Conservation (phyloP, 371 early-diverging fungal genomes). For the Fennellomyces sp. region DNA sequence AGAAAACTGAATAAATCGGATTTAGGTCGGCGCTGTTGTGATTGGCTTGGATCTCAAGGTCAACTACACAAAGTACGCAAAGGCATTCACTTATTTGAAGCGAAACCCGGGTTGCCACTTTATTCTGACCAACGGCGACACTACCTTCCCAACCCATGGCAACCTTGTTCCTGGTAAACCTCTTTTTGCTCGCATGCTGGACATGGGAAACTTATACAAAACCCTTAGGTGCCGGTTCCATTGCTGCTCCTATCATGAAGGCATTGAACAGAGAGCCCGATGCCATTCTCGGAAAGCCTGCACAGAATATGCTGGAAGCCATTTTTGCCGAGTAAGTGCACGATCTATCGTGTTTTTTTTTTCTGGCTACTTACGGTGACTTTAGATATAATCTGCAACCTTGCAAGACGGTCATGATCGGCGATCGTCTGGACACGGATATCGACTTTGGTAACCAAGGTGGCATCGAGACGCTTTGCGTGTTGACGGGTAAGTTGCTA, state of each 20-base stretch:
- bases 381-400: conserved; percentile 76
- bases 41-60: conserved; percentile 87
- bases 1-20: neutral
- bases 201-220: neutral
- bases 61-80: conserved; percentile 89
- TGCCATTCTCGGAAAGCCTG: conserved; percentile 92
- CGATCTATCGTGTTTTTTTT: neutral
- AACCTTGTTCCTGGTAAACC: conserved; percentile 76
- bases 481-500: conserved; percentile 79
- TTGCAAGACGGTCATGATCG: conserved; percentile 91
- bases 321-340: conserved; percentile 69
- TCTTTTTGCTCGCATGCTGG: too few species aligned
- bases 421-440: conserved; percentile 96
- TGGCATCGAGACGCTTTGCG: conserved; percentile 87
- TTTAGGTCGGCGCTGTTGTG: conserved; percentile 83
- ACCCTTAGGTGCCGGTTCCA: conserved; percentile 78
- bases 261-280: conserved; percentile 77
- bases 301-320: conserved; percentile 88
- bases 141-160: conserved; percentile 85
- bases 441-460: conserved; percentile 92
- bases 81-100: conserved; percentile 84
- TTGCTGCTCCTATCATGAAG: conserved; percentile 74
- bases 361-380: neutral
- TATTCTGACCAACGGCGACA: conserved; percentile 93
- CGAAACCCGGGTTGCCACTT: conserved; percentile 77